Base-by-base conservation (phyloP, 345 rosid species). In the Citrus mangshanensis region DNA sequence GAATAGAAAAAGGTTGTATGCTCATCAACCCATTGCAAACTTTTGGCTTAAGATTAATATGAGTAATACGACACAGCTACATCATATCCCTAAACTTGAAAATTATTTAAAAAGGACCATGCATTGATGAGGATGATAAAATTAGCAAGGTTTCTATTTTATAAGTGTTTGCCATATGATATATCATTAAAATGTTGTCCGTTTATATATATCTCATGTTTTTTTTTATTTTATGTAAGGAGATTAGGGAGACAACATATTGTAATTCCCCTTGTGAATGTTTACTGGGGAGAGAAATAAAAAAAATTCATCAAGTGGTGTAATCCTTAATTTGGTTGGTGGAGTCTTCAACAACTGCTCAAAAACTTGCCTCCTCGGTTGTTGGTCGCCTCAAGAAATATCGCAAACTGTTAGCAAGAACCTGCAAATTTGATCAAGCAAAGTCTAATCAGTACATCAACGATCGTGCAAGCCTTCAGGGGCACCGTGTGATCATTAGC, bases 311-410 rank as follows among this genome's bases (percentile, higher is more conserved):
- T 46, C 9, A 30, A 18, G n/a, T 75, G 35, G 51, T 69, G 77
- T 62, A 61, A 72, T 67, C 66, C 37, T 60, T 42, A 67, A 81
- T 25, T 12, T 37, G 70, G 64, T 12, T 37, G 70, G 64, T 32
- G 35, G 51, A 61, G 22, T 24, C 59, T 13, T 38, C 27, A 18
- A 56, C 60, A 18, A 40, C 60, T 40, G 77, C 87, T 93, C 78
- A 91, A 86, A 91, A 93, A 84, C 95, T 93, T 6, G 90, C 85
- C 74, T 93, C 95, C 82, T 91, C 92, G 0, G 97, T 93, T 12
- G 87, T 65, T 16, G 97, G 97, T 54, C 95, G 90, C 89, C 97
- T 91, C 84, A 93, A 82, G 90, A 86, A 93, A 78, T 93, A 93
- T 69, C 91, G 84, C 79, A 93, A 81, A 83, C 97, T 91, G 77